Evolutionary conservation across 176 grass and related monocot species (phyloP).

Genomic region (Bonia amplexicaulis): DNA sequence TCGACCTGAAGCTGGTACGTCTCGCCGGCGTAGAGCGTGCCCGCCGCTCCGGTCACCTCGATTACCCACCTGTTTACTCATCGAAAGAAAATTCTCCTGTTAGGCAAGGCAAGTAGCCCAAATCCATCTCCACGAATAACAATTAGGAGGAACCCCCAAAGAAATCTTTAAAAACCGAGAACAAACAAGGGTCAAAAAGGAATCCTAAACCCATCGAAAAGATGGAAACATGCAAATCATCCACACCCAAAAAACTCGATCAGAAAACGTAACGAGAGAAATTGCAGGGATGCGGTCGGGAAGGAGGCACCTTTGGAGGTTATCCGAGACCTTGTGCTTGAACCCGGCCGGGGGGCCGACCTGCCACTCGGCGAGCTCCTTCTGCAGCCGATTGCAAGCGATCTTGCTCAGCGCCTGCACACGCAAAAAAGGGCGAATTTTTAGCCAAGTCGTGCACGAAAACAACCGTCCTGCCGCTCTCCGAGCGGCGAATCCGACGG

Average conservation of each 20-base stretch:
- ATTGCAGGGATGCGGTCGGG: not conserved
- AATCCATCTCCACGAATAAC: not conserved
- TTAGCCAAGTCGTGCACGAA: conserved; percentile 12
- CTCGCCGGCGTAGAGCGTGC: conserved; percentile 76
- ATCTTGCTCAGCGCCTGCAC: conserved; percentile 96
- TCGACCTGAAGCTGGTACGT: conserved; percentile 86
- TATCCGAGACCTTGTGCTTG: conserved; percentile 78
- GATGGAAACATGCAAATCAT: not conserved
- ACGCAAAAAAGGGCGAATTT: not conserved
- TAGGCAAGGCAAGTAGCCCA: not conserved
- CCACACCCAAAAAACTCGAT: not conserved
- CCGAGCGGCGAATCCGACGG: conserved; percentile 12
- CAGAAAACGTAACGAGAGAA: not conserved
- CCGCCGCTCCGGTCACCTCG: conserved; percentile 71
- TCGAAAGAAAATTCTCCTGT: not conserved
- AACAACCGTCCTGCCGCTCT: not conserved
- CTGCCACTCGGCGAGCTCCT: conserved; percentile 92
- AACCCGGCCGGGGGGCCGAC: conserved; percentile 67
- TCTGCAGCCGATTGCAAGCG: conserved; percentile 89
- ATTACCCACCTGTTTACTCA: conserved; percentile 68
- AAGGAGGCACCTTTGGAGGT: conserved; percentile 67
- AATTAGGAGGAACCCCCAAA: not conserved
- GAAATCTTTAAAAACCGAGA: conserved; percentile 6
- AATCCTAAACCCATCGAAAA: not conserved
- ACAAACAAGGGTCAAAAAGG: not conserved